Conservation (phyloP, 352 stramenopile species). For the Phytophthora foliorum region DNA sequence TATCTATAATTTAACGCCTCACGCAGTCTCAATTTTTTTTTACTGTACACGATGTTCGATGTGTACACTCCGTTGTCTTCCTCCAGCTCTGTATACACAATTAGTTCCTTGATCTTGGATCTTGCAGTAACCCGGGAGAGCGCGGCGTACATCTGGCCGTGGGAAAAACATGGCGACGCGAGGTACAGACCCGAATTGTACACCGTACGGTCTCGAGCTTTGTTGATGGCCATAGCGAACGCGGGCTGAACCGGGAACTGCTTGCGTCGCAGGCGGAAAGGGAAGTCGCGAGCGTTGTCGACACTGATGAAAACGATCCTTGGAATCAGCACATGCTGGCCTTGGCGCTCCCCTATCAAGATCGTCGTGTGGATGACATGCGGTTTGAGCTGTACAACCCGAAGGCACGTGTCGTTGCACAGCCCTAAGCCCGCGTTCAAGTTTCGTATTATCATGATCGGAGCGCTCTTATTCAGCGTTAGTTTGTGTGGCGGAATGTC, state of each 20-base stretch:
- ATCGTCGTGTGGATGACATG: conserved; percentile 43
- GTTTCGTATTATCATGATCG: conserved; percentile 46
- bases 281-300: conserved; percentile 17
- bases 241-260: conserved; percentile 41
- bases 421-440: conserved; percentile 35
- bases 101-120: conserved; percentile 27
- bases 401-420: conserved; percentile 38
- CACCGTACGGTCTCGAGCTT: conserved; percentile 46
- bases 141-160: conserved; percentile 27
- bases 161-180: conserved; percentile 31
- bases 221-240: conserved; percentile 52
- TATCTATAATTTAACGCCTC: no score
- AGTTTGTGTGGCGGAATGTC: conserved; percentile 42
- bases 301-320: conserved; percentile 32
- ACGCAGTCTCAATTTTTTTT: no score
- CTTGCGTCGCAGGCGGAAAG: conserved; percentile 27
- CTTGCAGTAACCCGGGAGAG: conserved; percentile 11
- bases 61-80: conserved; percentile 24
- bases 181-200: conserved; percentile 39
- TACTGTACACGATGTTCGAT: conserved; percentile 25
- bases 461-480: conserved; percentile 27
- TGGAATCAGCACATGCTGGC: conserved; percentile 29
- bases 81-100: conserved; percentile 18
- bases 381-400: conserved; percentile 31
- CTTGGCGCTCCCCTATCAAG: conserved; percentile 22